Base-by-base conservation (phyloP, 2,329 filamentous ascomycete species). In the Diaporthe australafricana region DNA sequence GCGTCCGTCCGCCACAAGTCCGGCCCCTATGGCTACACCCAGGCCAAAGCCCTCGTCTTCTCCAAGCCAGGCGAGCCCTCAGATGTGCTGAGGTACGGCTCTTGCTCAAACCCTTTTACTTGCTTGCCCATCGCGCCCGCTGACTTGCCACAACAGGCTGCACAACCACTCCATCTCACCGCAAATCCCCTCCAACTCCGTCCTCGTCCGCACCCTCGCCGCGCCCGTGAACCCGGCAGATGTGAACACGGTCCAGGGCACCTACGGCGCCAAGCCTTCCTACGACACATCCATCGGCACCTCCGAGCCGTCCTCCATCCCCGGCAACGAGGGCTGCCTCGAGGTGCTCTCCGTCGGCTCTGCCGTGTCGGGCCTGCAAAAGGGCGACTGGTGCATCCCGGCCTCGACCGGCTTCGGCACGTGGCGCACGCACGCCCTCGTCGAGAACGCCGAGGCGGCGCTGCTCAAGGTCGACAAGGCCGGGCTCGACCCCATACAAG, bases 241-340 rank as follows among this genome's bases (percentile, higher is more conserved):
- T 84, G 94, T 99, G 82, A 99, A 99, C 86, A 96, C 96, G 78
- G 94, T 99, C 78, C 96, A 99, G 86, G 96, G 96, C 75, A 95
- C 96, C 5, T 99, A 99, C 84, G 96, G 96, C 74, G 91, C 91
- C 56, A 94, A 94, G 80, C 95, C 95, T 0, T 85, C 88, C 55
- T 95, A 97, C 83, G 91, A 90, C 22, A 91, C 91, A 7, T 83
- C 90, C 1, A 90, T 99, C 69, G 93, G 95, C 70, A 98, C 95
- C 0, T 76, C 90, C 1, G 86, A 91, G 30, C 94, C 95, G 2
- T 90, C 93, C 9, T 94, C 94, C 1, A 89, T 96, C 1, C 93
- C 91, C 1, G 95, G 95, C 32, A 98, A 98, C 80, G 97, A 99
- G 82, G 97, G 94, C 57, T 94, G 96, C 50, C 97, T 97, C 76